Base-by-base conservation (phyloP, 2,329 filamentous ascomycete genomes). In the Cordyceps farinosa region DNA sequence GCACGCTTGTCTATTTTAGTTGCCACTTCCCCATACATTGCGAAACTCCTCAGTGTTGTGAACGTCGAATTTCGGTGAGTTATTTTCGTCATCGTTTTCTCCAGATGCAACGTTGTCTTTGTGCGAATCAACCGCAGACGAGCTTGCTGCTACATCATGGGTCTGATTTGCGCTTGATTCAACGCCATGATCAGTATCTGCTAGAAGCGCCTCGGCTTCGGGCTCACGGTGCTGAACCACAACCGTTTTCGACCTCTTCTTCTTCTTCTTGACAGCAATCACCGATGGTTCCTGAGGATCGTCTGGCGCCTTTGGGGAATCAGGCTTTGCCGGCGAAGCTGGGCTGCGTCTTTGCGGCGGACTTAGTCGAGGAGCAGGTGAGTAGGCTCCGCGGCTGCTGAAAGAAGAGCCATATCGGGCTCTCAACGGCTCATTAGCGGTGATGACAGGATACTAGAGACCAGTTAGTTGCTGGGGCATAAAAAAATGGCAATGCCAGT, bases 371-470 rank as follows among this genome's bases (percentile, higher is more conserved):
- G 50, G 55, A 17, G 68, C 69, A 32, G 71, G 68, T 27, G 73
- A 72, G 22, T 70, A 68, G 8, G 69, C 66, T 27, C 70, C 70
- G 57, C 70, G 70, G 52, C 69, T 71, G 36, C 68, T 71, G 30
- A 71, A 68, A 11, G 74, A 75, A 15, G 77, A 77, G 62, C 69
- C 66, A 63, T 88, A 90, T 66, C 89, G 83, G 64, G 93, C 89
- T 62, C 87, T 83, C 36, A 88, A 82, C 17, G 92, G 90, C 67
- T 92, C 85, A 73, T 80, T 84, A 50, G 83, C 93, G 40, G 93
- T 94, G 68, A 98, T 93, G 34, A 98, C 94, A 30, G 93, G 94
- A 75, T 98, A 98, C 91, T 95, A 57, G 15, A 22, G 32, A 64
- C 22, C 58, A 22, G 67, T 80, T 61, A 78, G 71, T 36, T 30